Base-by-base conservation (phyloP, 768 basidiomycete species). In the Mycena kentingensis region DNA sequence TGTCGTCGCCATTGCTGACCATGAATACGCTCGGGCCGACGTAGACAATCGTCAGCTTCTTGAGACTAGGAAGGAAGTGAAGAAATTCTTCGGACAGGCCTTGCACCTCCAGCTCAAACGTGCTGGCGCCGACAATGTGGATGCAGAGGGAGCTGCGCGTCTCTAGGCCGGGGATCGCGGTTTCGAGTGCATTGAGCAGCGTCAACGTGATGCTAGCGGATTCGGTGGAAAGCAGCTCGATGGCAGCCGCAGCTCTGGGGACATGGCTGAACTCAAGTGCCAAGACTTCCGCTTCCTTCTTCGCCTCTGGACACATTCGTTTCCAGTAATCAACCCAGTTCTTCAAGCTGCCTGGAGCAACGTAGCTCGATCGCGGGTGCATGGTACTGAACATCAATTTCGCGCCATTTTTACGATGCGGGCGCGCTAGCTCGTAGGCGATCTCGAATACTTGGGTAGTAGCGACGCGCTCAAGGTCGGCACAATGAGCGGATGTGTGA, bases 51-150 rank as follows among this genome's bases (percentile, higher is more conserved):
- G 41, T 42, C 22, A 26, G 22, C 7, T 19, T 42, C 8, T 25
- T 8, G 25, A 42, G 41, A 24, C 13, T 25, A 15, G n/a, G n/a
- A n/a, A n/a, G n/a, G n/a, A n/a, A n/a, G n/a, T n/a, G n/a, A n/a
- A 57, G 42, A 5, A 57, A 37, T 29, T 57, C 51, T 18, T 57
- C 51, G 46, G 46, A 49, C 35, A 57, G 49, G 1, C 3, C 47
- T 5, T 16, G 32, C 1, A 22, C 22, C 4, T 4, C 0, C 4
- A 45, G 13, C 24, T 57, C 56, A 6, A 35, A 31, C 5, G 2
- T 1, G 8, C 34, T 26, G 3, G 51, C 51, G n/a, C 28, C 56
- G 5, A 57, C 47, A 22, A 57, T 32, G 31, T 57, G 56, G 19
- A 57, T 45, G 16, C 47, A 48, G 1, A 54, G 24, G 22, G 28